Percentiles rank a stretch among this genome's conserved stretches.
Evolutionary conservation across 73 alveolate species (phyloP).

Genomic region (Symbiodinium pilosum): DNA sequence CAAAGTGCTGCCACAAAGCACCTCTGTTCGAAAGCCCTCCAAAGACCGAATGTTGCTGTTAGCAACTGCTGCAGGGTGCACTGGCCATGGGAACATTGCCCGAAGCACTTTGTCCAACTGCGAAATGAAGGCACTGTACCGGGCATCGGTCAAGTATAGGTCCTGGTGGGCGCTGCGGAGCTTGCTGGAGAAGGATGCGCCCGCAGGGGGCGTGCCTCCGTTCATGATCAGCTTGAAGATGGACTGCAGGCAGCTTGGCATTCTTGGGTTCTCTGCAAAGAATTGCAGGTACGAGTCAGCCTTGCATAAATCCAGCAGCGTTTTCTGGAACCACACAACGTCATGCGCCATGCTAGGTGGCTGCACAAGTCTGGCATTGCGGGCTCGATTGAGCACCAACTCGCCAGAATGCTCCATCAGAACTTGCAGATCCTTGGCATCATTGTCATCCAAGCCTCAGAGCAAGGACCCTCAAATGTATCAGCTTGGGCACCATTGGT

Average conservation of each 20-base stretch:
- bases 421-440: constrained; percentile 75
- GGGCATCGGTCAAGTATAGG: constrained; percentile 85
- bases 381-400: constrained; percentile 51
- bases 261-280: constrained; percentile 74
- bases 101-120: constrained; percentile 70
- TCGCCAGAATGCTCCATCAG: constrained; percentile 86
- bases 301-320: constrained; percentile 63
- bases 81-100: constrained; percentile 94
- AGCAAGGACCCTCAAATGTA: neutral
- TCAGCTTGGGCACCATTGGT: neutral
- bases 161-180: constrained; percentile 87
- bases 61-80: constrained; percentile 91
- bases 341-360: constrained; percentile 84
- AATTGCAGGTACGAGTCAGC: constrained; percentile 86
- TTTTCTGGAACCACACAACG: constrained; percentile 40
- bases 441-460: constrained; percentile 71
- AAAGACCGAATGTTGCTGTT: constrained; percentile 88
- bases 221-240: constrained; percentile 63
- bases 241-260: constrained; percentile 53
- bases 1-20: constrained; percentile 82
- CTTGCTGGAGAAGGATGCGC: constrained; percentile 32
- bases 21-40: constrained; percentile 87
- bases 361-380: constrained; percentile 73
- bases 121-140: constrained; percentile 37
- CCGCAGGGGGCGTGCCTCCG: constrained; percentile 75